Evolutionary conservation across 2,329 filamentous ascomycete genomes (phyloP).

Genomic region (Incumbomyces delicatus): DNA sequence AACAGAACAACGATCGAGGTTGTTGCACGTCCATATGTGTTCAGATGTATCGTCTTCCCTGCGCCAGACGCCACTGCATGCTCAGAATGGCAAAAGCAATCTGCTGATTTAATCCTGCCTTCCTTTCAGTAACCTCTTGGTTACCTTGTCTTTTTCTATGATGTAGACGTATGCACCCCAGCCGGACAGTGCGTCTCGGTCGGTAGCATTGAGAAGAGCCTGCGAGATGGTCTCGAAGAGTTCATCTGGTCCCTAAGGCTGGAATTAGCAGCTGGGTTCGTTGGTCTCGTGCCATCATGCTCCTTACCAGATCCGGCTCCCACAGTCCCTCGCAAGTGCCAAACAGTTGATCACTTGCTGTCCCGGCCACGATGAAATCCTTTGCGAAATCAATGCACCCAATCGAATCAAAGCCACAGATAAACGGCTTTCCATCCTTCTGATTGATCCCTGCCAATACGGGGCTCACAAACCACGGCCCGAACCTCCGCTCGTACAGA

Average conservation of each 20-base stretch:
- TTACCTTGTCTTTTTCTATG: slow-evolving; percentile 99
- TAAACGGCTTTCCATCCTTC: slow-evolving; percentile 89
- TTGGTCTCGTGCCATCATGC: too few relatives aligned
- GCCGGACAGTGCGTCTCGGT: slow-evolving; percentile 90
- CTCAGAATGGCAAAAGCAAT: not conserved
- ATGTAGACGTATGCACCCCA: slow-evolving; percentile 99
- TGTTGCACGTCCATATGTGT: too few relatives aligned
- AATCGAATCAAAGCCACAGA: slow-evolving; percentile 98
- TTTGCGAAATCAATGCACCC: slow-evolving; percentile 99
- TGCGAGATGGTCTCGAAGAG: slow-evolving; percentile 98
- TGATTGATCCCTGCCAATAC: slow-evolving; percentile 92
- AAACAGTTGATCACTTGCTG: slow-evolving; percentile 93
- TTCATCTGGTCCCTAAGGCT: slow-evolving; percentile 66
- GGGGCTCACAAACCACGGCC: slow-evolving; percentile 90
- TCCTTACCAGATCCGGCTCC: slow-evolving; percentile 86
- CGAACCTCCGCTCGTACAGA: slow-evolving; percentile 92
- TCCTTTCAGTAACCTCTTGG: slow-evolving; percentile 95
- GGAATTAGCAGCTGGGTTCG: slow-evolving; percentile 3
- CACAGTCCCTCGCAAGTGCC: slow-evolving; percentile 97
- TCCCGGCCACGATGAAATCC: slow-evolving; percentile 97
- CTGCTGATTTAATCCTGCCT: slow-evolving; percentile 64
- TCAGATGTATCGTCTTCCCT: not conserved
- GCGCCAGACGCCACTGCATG: slow-evolving; percentile 5
- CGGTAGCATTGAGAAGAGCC: slow-evolving; percentile 86
- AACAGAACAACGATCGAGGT: too few relatives aligned